Base-by-base conservation (phyloP, 805 yeast species). In the Ogataea siamensis region DNA sequence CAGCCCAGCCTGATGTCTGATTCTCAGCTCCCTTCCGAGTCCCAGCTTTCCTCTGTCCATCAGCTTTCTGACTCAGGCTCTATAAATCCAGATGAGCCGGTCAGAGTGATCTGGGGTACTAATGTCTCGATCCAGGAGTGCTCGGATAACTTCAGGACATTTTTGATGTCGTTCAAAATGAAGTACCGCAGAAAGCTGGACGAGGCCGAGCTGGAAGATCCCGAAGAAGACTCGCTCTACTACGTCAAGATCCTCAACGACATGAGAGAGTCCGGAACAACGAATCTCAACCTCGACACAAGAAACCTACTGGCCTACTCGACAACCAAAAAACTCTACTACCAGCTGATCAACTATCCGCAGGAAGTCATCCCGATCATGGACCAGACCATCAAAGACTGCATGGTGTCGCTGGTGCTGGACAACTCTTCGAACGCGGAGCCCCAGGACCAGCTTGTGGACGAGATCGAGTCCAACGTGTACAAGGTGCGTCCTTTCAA, bases 51-150 rank as follows among this genome's bases (percentile, higher is more conserved):
- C 21, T 47, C 55, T 3, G 50, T 51, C 14, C 46, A 54, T 14
- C 45, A 55, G 20, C 36, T 40, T 11, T 47, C 56, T 1, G 39
- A 57, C 11, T 46, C 57, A 3, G 59, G 53, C 12, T 61, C 62
- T 12, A 54, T 54, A 7, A 60, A 67, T 36, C 66, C 68, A 16
- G 77, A 76, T 37, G 96, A 84, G 48, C 95, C 95, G 0, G 78
- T 80, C 16, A 75, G 94, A 54, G 95, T 93, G 37, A 91, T 93
- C 55, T 93, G 99, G 99, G 99, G 99, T 63, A 93, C 99, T 1
- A 88, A 91, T 57, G 96, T 93, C 18, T 83, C 94, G 32, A 89
- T 93, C 55, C 86, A 80, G 55, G 96, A 93, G 55, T 82, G 93
- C 51, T 74, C 85, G 25, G 83, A 78, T 49, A 73, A 76, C 34